Base-by-base conservation (phyloP, 306 rosid genomes). In the Senna siamea region DNA sequence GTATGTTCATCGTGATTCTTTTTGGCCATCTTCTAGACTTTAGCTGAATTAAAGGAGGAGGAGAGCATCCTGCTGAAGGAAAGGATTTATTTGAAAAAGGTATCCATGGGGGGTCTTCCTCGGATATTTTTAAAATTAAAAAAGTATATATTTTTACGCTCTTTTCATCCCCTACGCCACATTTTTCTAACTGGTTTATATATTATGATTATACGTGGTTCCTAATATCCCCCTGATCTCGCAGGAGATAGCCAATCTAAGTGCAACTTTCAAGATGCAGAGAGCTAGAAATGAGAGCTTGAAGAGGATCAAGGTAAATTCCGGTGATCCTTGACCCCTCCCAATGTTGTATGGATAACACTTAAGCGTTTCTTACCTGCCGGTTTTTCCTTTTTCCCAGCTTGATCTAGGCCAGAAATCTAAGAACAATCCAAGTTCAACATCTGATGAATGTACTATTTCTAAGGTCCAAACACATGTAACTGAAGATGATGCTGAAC, bases 21-120 rank as follows among this genome's bases (percentile, higher is more conserved):
- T n/a, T n/a, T n/a, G n/a, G n/a, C n/a, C n/a, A n/a, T n/a, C n/a
- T 28, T 77, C 1, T 60, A 93, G 98, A 86, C 92, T 7, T 82
- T 82, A 78, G 88, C 92, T 40, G 92, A 93, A 82, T 89, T 91
- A 8, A 88, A 89, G 75, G 96, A 93, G 76, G 92, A 86, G 87
- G 97, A 91, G 77, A 76, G 63, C 78, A 80, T 88, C 23, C 86
- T 94, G 81, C 78, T 91, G 81, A 85, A 84, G 78, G 95, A 89
- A 86, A 89, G 80, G 72, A 60, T 66, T 55, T 32, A 64, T 70
- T 66, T 94, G 67, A 73, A 69, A 67, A 87, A 85, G 94, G 98
- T 91, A 65, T 68, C 46, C 50, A 58, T 66, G 17, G 14, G 75
- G 32, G 72, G 22, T 23, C 52, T 47, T 77, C n/a, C n/a, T 38